These are phyloP conservation scores for Aspergillus homomorphus DNA, from an alignment of 495 filamentous ascomycete species.

Conservation along the genomic window DNA sequence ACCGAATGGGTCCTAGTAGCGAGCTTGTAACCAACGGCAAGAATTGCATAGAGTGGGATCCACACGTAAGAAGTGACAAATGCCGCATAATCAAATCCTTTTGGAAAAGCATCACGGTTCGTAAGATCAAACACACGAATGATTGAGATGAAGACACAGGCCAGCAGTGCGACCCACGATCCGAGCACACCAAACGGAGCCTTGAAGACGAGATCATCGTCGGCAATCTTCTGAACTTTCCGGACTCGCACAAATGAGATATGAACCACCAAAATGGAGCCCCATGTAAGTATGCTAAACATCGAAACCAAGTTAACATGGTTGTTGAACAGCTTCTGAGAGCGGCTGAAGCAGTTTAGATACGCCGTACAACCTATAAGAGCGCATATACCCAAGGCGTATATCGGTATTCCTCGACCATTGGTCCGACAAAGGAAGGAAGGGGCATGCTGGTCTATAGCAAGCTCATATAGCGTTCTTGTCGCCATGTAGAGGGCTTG, in stretches of 20 bases:
- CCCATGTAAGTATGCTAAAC: conserved; percentile 65
- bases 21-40: conserved; percentile 68
- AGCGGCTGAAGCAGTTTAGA: conserved; percentile 64
- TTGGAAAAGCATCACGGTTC: conserved; percentile 30
- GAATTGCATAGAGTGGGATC: conserved; percentile 68
- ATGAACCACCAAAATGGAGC: conserved; percentile 75
- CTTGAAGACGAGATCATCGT: conserved; percentile 62
- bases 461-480: conserved; percentile 71
- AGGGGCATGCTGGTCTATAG: conserved; percentile 68
- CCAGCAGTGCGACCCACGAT: conserved; percentile 59
- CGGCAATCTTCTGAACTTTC: conserved; percentile 61
- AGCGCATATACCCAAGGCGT: conserved; percentile 58
- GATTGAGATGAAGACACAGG: conserved; percentile 66
- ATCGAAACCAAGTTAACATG: conserved; percentile 78
- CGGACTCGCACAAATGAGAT: conserved; percentile 72
- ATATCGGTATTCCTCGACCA: conserved; percentile 67
- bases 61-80: conserved; percentile 77
- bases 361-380: conserved; percentile 64
- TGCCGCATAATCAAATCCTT: conserved; percentile 55
- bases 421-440: conserved; percentile 64
- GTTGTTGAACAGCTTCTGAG: conserved; percentile 66
- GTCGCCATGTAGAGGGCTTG: conserved; percentile 60
- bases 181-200: conserved; percentile 68
- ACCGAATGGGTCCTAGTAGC: conserved; percentile 48
- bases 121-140: conserved; percentile 74